These are phyloP conservation scores for Sphaerostilbella broomeana DNA, from an alignment of 2,329 filamentous ascomycete species.

Conservation along the genomic window DNA sequence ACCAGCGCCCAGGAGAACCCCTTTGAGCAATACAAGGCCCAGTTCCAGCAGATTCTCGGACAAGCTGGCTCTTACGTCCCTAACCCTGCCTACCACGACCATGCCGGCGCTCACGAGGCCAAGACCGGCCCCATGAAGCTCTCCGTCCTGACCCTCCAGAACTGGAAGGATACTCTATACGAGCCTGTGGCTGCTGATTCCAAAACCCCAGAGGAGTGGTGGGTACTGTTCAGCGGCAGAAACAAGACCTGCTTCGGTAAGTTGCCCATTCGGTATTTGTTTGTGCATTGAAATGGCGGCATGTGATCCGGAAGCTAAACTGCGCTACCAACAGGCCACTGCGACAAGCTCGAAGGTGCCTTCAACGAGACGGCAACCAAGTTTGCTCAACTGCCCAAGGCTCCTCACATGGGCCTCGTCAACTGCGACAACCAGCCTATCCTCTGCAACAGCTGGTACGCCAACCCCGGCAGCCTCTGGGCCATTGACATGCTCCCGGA, in stretches of 20 bases:
- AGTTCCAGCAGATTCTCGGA: slow-evolving; percentile 58
- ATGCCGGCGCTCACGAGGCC: slow-evolving; percentile 35
- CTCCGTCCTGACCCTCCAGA: slow-evolving; percentile 54
- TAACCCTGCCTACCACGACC: slow-evolving; percentile 36
- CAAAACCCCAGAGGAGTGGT: slow-evolving; percentile 66
- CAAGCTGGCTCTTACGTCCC: slow-evolving; percentile 50
- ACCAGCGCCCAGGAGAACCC: slow-evolving; percentile 45
- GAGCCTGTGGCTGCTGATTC: slow-evolving; percentile 52
- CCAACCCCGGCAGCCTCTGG: slow-evolving; percentile 58
- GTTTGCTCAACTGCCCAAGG: slow-evolving; percentile 53
- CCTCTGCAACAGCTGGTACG: slow-evolving; percentile 68
- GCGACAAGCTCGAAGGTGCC: slow-evolving; percentile 55
- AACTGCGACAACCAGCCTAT: slow-evolving; percentile 70
- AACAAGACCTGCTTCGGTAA: slow-evolving; percentile 71
- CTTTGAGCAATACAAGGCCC: slow-evolving; percentile 53
- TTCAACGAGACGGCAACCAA: slow-evolving; percentile 60
- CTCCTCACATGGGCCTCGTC: slow-evolving; percentile 61
- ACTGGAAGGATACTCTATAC: slow-evolving; percentile 65
- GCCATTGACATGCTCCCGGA: slow-evolving; percentile 60
- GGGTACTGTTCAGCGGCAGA: slow-evolving; percentile 65
- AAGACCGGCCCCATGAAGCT: slow-evolving; percentile 37
- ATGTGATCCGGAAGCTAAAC: background rate
- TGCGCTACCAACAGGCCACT: slow-evolving; percentile 62
- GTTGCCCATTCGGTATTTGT: slow-evolving; percentile 15
- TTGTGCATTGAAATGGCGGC: background rate